Base-by-base conservation (phyloP, 2,329 filamentous ascomycete genomes). In the Acarospora socialis region DNA sequence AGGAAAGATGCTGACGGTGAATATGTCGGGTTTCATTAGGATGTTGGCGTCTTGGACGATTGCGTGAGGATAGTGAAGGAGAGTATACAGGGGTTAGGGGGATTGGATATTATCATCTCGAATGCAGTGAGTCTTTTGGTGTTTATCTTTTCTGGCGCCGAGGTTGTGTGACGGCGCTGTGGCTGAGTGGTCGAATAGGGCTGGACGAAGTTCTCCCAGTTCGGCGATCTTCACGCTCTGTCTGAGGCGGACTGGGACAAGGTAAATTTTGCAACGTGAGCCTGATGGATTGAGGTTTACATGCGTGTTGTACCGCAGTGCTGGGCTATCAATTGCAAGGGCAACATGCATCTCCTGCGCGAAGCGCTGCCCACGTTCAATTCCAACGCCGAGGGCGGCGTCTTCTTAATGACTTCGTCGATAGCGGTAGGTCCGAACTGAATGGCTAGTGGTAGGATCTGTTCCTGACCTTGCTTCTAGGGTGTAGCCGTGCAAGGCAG, bases 51-150 rank as follows among this genome's bases (percentile, higher is more conserved):
- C 4, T 64, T 69, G 20, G 52, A 57, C 2, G 77, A 79, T 16
- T 70, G 80, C 39, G 52, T 60, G 29, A 57, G 60, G 1, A 62
- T 76, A 1, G 69, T 86, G 1, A 54, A 65, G 12, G 64, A 75
- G 26, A 67, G 71, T 1, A 61, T 75, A 28, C 55, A 64, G 16
- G 54, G 53, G n/a, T 62, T 82, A 40, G 78, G 76, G 4, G 71
- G 75, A 1, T 52, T 90, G n/a, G 81, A 90, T 54, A 65, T 83
- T 23, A 61, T 90, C 27, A 70, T 87, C 45, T 79, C 77, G 2
- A 90, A 90, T 52, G 78, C 77, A 12, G 68, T 73, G 46, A 28
- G 61, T 51, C 8, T 15, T 14, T 8, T 13, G 16, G 21, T 15
- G 7, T 15, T 18, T 3, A 6, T 20, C 9, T 13, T 5, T 4